These are phyloP conservation scores for Ilex paraguariensis DNA, from an alignment of 305 asterid genomes.

Conservation along the genomic window DNA sequence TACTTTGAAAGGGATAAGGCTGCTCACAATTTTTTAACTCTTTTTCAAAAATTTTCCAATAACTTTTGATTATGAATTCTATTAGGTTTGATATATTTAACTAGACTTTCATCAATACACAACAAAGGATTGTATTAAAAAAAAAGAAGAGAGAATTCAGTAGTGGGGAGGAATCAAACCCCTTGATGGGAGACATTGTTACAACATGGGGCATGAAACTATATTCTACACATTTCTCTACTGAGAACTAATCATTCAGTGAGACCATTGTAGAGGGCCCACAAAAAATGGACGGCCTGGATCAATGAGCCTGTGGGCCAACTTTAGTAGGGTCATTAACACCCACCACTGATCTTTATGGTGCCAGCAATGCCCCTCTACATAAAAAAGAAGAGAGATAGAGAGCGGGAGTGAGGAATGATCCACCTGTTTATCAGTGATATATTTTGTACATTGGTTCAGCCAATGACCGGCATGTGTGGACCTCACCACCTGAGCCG, in stretches of 20 bases:
- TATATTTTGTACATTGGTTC: conserved; percentile 24
- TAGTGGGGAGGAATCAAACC: conserved; percentile 6
- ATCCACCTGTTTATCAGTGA: conserved; percentile 40
- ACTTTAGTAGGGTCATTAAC: conserved; percentile 33
- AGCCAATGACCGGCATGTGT: conserved; percentile 51
- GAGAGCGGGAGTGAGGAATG: conserved; percentile 13
- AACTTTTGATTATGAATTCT: too few relatives aligned
- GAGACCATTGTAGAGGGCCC: conserved; percentile 55
- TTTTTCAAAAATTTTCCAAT: too few relatives aligned
- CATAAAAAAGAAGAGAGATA: conserved; percentile 1
- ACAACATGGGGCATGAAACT: conserved; percentile 13
- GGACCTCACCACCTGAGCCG: conserved; percentile 79
- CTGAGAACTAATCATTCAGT: conserved; percentile 50
- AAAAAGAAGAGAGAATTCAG: background rate
- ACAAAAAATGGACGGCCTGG: conserved; percentile 38
- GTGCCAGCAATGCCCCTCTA: conserved; percentile 49
- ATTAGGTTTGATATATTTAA: too few relatives aligned
- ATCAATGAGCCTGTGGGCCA: conserved; percentile 35
- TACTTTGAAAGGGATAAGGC: too few relatives aligned
- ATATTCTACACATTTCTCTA: conserved; percentile 31
- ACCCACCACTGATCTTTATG: conserved; percentile 74
- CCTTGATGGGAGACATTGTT: conserved; percentile 18
- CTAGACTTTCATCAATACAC: too few relatives aligned
- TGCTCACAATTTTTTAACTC: too few relatives aligned
- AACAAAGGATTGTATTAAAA: conserved; percentile 4